Evolutionary conservation across 2,329 filamentous ascomycete species (phyloP), one percentile per base, ranked within the genome.

Genomic region (Keithomyces neogunnii): DNA sequence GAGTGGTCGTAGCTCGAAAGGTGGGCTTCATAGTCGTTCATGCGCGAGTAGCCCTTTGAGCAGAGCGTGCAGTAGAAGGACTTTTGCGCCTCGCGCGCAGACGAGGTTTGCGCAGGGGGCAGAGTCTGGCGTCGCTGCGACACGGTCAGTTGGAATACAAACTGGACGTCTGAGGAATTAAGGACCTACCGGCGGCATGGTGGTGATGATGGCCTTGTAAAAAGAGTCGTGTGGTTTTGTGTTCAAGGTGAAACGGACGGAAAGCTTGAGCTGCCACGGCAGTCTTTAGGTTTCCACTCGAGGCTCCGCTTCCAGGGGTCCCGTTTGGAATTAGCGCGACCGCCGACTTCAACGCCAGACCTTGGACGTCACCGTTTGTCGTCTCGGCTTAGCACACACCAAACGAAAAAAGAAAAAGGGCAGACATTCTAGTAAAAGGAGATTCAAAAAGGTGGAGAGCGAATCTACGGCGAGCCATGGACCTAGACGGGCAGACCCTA

Each of bases 11-110:
- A 97, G 62, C 88, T 93, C 56, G 84, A 84, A 51, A 96, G 88
- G 67, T 99, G 93, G 6, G 91, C 86, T 69, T 97, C 92, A 67
- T 95, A 96, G 67, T 97, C 92, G 65, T 95, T 92, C 78, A 95
- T 92, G 51, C 93, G 89, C 2, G 85, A 84, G 71, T 97, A 99
- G 61, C 91, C 92, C 72, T 97, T 97, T 57, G 86, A 84, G 74
- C 93, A 97, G 50, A 97, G 81, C 40, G 84, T 81, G 73, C 85
- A 95, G 72, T 88, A 90, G 71, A 95, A 93, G 35, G 87, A 83
- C 62, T 84, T 86, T 47, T 88, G 76, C 13, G 88, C 88, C 62
- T 88, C 86, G 55, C 88, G 84, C 7, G 88, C 89, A 2, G 79
- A 78, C 30, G 75, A 72, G 28, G 79, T 82, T 60, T 80, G 77